Conservation (phyloP, 108 stramenopile genomes). For the Parietichytrium sp. region DNA sequence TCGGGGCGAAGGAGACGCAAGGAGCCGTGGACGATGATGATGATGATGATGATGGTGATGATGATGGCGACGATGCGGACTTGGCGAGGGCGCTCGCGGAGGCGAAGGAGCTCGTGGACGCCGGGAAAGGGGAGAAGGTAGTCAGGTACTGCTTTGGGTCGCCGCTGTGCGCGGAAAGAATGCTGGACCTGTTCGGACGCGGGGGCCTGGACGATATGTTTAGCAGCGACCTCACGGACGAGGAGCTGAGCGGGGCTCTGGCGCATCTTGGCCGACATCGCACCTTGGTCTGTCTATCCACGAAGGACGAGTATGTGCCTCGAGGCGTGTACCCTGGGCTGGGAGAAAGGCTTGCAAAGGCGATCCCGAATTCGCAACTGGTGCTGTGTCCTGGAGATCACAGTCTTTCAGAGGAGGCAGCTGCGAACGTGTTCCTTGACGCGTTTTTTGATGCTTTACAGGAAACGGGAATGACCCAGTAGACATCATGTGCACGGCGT, state of each 20-base stretch:
- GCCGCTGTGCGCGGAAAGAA: background rate
- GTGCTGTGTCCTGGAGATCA: background rate
- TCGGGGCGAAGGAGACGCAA: no score
- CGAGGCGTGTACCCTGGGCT: background rate
- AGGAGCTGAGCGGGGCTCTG: background rate
- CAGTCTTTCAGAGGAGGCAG: background rate
- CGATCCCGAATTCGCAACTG: background rate
- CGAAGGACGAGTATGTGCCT: conserved; percentile 9
- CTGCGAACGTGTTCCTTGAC: no score
- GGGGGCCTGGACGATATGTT: background rate
- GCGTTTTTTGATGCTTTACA: no score
- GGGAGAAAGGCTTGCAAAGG: background rate
- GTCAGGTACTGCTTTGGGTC: background rate
- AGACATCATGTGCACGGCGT: no score
- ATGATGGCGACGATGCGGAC: background rate
- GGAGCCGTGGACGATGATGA: no score
- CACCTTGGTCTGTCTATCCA: background rate
- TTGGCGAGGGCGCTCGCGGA: background rate
- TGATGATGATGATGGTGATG: no score
- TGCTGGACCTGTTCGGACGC: background rate
- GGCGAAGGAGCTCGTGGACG: background rate
- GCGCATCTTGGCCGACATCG: background rate
- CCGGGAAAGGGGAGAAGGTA: background rate
- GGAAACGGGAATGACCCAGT: no score
- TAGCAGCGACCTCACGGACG: background rate